Conservation (phyloP, 2,329 filamentous ascomycete species). For the Penicillium sp. region DNA sequence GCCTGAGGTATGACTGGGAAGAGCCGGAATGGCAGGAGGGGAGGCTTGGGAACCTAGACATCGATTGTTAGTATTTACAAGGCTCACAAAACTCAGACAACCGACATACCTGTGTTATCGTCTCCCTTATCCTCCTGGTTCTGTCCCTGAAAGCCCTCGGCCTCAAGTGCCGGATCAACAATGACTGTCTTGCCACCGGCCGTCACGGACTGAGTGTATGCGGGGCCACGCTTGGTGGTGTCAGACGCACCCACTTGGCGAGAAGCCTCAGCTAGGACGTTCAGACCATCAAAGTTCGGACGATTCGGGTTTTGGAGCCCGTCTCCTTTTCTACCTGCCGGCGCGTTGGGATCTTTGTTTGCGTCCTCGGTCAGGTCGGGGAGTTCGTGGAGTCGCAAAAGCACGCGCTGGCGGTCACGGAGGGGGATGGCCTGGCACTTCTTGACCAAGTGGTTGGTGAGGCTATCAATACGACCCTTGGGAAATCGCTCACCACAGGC, state of each 20-base stretch:
- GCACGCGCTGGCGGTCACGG: constrained; percentile 72
- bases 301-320: constrained; percentile 35
- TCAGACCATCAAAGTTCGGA: constrained; percentile 74
- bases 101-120: neutral
- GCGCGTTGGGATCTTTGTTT: constrained; percentile 40
- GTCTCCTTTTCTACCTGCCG: constrained; percentile 34
- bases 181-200: constrained; percentile 43
- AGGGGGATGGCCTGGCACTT: constrained; percentile 79
- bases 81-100: neutral
- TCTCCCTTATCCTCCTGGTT: neutral
- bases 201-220: constrained; percentile 41
- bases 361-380: constrained; percentile 51
- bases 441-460: constrained; percentile 79
- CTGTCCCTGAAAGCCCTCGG: constrained; percentile 38
- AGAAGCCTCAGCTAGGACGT: constrained; percentile 85
- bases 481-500: constrained; percentile 85
- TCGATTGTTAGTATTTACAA: constrained; percentile 15
- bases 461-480: constrained; percentile 81
- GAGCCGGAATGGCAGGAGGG: constrained; percentile 31
- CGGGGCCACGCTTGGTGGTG: constrained; percentile 44
- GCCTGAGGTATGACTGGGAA: constrained; percentile 30
- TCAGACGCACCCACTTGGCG: constrained; percentile 65
- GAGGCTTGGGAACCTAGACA: constrained; percentile 30
- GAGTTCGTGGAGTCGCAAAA: constrained; percentile 71
- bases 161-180: constrained; percentile 45